These are phyloP conservation scores for Irineochytrium annulatum DNA, from an alignment of 192 early-diverging fungal species.

Conservation along the genomic window DNA sequence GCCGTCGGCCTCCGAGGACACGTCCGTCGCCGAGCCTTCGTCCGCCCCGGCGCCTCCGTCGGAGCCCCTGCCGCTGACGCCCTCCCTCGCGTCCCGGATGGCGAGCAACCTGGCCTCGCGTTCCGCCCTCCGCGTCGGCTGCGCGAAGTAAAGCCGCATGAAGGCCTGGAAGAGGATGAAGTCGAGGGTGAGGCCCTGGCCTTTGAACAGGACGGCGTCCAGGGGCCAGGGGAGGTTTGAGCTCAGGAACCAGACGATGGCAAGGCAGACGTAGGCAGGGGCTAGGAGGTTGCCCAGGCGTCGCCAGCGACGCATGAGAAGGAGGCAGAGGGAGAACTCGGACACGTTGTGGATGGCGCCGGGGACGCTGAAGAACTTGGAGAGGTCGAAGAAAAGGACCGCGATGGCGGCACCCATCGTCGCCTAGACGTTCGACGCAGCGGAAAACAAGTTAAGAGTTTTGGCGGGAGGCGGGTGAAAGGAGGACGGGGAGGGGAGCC, in stretches of 20 bases:
- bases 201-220: not conserved
- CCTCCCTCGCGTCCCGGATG: no score
- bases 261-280: not conserved
- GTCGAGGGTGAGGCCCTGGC: not conserved
- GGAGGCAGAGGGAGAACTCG: not conserved
- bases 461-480: no score
- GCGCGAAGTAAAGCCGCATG: not conserved
- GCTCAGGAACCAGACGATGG: not conserved
- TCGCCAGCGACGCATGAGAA: not conserved
- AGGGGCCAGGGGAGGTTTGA: not conserved
- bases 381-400: not conserved
- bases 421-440: no score
- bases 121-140: no score
- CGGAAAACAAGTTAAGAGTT: no score
- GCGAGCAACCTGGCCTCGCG: no score
- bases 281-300: not conserved
- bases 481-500: no score
- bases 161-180: not conserved
- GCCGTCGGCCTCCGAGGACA: no score
- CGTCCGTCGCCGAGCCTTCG: no score
- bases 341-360: not conserved
- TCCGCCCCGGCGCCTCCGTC: no score
- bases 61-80: no score
- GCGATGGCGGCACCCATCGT: no score
- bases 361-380: not conserved